Percentiles rank a stretch among this genome's conserved stretches.
Conservation (phyloP, 108 stramenopile genomes). For the Seminavis robusta region DNA sequence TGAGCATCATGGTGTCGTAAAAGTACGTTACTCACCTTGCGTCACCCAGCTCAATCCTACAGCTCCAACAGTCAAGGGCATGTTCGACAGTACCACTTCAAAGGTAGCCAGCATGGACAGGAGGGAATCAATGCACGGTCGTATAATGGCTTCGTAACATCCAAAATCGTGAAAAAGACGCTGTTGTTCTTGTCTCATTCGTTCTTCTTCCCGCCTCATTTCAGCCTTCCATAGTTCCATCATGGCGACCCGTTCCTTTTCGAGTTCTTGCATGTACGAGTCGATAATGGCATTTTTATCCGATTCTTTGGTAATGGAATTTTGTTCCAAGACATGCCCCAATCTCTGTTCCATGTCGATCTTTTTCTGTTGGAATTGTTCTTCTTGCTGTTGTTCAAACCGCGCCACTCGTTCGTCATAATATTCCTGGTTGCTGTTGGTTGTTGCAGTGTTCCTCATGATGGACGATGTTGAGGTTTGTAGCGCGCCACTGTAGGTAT, state of each 20-base stretch:
- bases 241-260: constrained; percentile 10
- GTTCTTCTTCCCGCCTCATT: constrained; percentile 9
- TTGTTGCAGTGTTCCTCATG: no score
- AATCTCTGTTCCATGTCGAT: not conserved
- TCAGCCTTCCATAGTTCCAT: constrained; percentile 8
- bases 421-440: no score
- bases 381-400: constrained; percentile 5
- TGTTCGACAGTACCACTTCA: constrained; percentile 43
- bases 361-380: constrained; percentile 4
- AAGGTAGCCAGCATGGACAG: constrained; percentile 1
- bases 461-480: no score
- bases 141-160: no score
- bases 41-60: constrained; percentile 43
- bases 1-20: constrained; percentile 34
- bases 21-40: no score
- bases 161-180: no score
- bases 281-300: constrained; percentile 2
- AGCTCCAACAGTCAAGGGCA: constrained; percentile 47
- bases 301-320: not conserved
- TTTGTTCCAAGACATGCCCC: not conserved
- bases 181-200: no score
- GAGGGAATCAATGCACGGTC: no score
- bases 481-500: no score
- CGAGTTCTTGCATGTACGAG: constrained; percentile 8
- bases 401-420: not conserved